Base-by-base conservation (phyloP, 179 eudicot species). In the Beta macrorhiza region DNA sequence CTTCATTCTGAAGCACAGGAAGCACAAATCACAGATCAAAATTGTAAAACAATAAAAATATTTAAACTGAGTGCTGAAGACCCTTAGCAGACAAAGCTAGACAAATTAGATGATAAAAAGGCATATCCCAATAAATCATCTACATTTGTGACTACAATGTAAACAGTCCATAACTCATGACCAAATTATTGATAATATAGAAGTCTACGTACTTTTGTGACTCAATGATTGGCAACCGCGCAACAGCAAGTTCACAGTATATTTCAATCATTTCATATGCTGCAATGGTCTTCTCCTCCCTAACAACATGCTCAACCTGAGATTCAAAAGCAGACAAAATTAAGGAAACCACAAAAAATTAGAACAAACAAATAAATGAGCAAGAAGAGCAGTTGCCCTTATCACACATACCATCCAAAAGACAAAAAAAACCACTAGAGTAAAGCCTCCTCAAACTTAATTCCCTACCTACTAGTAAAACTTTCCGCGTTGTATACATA, bases 271-370 rank as follows among this genome's bases (percentile, higher is more conserved):
- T 90, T 61, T 94, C 98, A 83, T 85, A 96, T 49, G 99, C 98
- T 77, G 91, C 92, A 79, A 90, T 84, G 75, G 82, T 88, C 90
- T 96, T 96, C 93, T 94, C 93, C 84, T 96, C 99, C 87, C 98
- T 86, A 76, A 94, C 86, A 65, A 91, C 93, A 89, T 96, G 98
- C 82, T 96, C 98, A 82, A 96, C 98, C 99, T 94, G 90, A 87
- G 53, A 86, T 70, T 37, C 12, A 71, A 70, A 72, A 79, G 12
- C n/a, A 22, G 59, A 80, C 15, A 45, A n/a, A 5, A 32, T 52
- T 59, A 3, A 58, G 32, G 0, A 62, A 8, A n/a, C 44, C 42
- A 32, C 47, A 10, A 69, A 45, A 1, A 9, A 76, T 71, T 37
- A 37, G 42, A 37, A 37, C 47, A 57, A 29, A 80, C 2, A 25